Evolutionary conservation across 345 rosid species (phyloP), one percentile per base, ranked within the genome.

Genomic region (Lumnitzera littorea): DNA sequence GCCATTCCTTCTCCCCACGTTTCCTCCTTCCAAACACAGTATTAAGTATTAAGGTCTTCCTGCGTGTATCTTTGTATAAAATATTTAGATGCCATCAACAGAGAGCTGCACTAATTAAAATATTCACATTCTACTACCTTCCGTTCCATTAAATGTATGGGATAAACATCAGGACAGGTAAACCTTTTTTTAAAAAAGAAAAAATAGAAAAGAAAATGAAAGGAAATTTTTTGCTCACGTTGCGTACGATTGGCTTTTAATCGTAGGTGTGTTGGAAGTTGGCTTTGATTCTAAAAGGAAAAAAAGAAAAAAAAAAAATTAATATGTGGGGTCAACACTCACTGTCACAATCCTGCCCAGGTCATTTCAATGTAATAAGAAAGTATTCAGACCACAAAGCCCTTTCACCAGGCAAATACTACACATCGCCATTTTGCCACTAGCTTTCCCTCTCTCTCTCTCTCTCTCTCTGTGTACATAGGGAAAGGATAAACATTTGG

Each of bases 361-460:
- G 43, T 62, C 57, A 41, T 51, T 17, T 61, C 13, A 49, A 15
- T 50, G 82, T 82, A 0, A 83, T 83, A 57, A 79, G 87, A 12
- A 80, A 56, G 4, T 27, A 2, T 27, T 27, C 76, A 69, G 7
- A 55, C 87, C 0, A 50, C 20, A 50, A 51, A 51, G 0, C 24
- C 6, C 2, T 8, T 51, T n/a, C 20, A 51, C 20, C 11, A 15
- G 24, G 24, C 17, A 51, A 51, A 3, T 10, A n/a, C n/a, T 8
- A 24, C 17, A 7, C 2, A 2, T 17, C 17, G 4, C 20, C 20
- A 29, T 3, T 29, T 29, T 6, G 7, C 36, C 43, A 36, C 43
- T 7, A 36, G 43, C 43, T 0, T 36, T 36, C 11, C 3, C 43
- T 9, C 43, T 36, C 43, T 36, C 43, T 9, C 43, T 36, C 43